These are phyloP conservation scores for Secale cereale DNA, from an alignment of 176 grass and related monocot species.

Conservation along the genomic window DNA sequence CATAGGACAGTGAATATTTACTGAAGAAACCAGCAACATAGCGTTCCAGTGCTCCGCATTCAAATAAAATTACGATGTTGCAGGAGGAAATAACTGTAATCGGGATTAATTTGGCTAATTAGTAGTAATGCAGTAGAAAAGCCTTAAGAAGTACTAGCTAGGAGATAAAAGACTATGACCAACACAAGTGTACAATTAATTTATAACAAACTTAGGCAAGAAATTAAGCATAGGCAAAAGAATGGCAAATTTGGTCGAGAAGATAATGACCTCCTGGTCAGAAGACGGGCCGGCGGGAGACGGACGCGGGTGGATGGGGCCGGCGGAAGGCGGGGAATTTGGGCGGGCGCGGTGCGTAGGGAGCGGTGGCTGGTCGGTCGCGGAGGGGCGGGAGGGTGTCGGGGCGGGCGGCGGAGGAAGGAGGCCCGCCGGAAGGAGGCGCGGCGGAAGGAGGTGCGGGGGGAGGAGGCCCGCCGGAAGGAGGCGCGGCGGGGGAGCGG, in stretches of 20 bases:
- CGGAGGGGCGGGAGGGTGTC: too few species aligned
- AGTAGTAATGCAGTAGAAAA: background rate
- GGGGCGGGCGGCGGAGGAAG: too few species aligned
- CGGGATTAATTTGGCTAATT: background rate
- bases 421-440: too few species aligned
- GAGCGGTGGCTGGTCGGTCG: too few species aligned
- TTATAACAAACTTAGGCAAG: background rate
- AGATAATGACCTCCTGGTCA: slow-evolving; percentile 75
- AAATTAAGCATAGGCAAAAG: slow-evolving; percentile 14
- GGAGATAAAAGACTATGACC: background rate
- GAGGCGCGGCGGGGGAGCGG: too few species aligned
- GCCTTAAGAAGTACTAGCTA: background rate
- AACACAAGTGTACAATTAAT: background rate
- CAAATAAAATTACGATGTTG: background rate
- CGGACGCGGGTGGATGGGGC: too few species aligned
- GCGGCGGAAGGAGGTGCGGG: too few species aligned
- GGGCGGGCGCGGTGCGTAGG: too few species aligned
- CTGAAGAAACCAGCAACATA: background rate
- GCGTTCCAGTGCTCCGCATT: background rate
- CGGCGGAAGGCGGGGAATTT: too few species aligned
- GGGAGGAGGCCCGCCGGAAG: too few species aligned
- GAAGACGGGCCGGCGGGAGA: too few species aligned
- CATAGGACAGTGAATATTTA: background rate
- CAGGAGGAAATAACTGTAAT: background rate
- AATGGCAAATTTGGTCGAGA: background rate